A percentile compares a stretch with the other conserved stretches of the same genome.
These are phyloP conservation scores for Coemansia sp. DNA, from an alignment of 192 early-diverging fungal species.

Conservation along the genomic window DNA sequence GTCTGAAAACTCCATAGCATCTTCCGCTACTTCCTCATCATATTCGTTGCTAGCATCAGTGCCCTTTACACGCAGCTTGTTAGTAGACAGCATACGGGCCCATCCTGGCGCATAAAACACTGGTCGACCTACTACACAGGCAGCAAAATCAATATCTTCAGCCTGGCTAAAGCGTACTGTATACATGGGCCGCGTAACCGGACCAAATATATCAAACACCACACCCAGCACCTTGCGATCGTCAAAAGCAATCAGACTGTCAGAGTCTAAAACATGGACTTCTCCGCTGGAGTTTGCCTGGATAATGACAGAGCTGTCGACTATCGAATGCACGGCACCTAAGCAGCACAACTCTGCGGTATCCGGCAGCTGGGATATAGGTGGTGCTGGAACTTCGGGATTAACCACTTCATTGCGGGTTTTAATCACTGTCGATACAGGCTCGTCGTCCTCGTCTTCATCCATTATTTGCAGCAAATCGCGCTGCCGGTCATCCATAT, in stretches of 20 bases:
- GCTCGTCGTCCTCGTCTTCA: conserved; percentile 16
- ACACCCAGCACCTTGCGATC: conserved; percentile 62
- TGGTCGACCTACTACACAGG: conserved; percentile 42
- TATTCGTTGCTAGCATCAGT: conserved; percentile 88
- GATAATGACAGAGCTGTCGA: conserved; percentile 73
- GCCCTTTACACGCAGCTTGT: conserved; percentile 68
- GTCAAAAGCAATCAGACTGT: conserved; percentile 65
- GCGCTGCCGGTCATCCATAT: conserved; percentile 5
- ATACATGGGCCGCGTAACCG: conserved; percentile 78
- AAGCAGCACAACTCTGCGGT: conserved; percentile 55
- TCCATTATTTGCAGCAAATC: conserved; percentile 17
- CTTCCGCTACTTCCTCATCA: conserved; percentile 86
- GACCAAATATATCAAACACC: conserved; percentile 91
- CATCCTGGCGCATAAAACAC: conserved; percentile 68
- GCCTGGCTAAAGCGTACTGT: conserved; percentile 69
- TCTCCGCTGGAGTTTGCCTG: conserved; percentile 47
- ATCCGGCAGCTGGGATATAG: conserved; percentile 54
- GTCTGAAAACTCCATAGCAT: conserved; percentile 91
- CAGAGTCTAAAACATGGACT: conserved; percentile 68
- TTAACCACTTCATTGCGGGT: conserved; percentile 65
- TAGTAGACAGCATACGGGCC: conserved; percentile 64
- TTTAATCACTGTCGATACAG: background rate
- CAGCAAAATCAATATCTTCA: conserved; percentile 57
- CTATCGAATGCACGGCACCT: conserved; percentile 67
- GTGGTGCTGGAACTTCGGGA: conserved; percentile 46